Evolutionary conservation across 768 basidiomycete species (phyloP).

Genomic region (Serendipita sp.): DNA sequence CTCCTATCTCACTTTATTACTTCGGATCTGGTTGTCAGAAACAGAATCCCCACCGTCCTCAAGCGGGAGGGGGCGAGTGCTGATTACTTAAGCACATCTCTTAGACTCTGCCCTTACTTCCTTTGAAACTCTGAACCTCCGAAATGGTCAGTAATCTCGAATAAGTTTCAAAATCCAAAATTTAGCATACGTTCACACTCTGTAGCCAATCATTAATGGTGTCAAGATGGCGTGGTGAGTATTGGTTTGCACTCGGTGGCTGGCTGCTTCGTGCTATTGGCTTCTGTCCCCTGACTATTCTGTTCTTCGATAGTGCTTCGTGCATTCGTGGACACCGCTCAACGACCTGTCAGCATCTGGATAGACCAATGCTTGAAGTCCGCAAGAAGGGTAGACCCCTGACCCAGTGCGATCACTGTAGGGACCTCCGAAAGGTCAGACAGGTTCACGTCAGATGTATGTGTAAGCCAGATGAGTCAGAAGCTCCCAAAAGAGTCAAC

Average conservation of each 20-base stretch:
- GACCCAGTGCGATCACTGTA: slow-evolving; percentile 76
- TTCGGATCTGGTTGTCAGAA: no score
- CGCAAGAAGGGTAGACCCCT: slow-evolving; percentile 87
- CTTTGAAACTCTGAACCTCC: no score
- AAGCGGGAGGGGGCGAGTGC: no score
- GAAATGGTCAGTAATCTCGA: no score
- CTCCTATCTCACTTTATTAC: no score
- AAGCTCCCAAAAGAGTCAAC: background rate
- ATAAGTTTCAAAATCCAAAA: no score
- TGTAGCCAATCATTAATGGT: background rate
- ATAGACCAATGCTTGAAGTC: slow-evolving; percentile 80
- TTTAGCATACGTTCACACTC: background rate
- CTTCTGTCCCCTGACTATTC: no score
- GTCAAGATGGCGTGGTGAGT: slow-evolving; percentile 4
- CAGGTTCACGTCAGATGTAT: slow-evolving; percentile 70
- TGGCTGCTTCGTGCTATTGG: no score
- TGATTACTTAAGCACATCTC: no score
- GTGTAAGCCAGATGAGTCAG: slow-evolving; percentile 25
- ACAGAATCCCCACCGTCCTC: no score
- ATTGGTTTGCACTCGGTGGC: background rate
- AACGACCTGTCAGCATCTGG: slow-evolving; percentile 70
- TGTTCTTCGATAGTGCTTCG: slow-evolving; percentile 40
- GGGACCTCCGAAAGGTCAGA: slow-evolving; percentile 63
- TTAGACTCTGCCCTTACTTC: no score
- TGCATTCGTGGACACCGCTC: slow-evolving; percentile 94